These are phyloP conservation scores for Cutaneotrichosporon dermatis DNA, from an alignment of 1,284 basidiomycete species.

Conservation along the genomic window DNA sequence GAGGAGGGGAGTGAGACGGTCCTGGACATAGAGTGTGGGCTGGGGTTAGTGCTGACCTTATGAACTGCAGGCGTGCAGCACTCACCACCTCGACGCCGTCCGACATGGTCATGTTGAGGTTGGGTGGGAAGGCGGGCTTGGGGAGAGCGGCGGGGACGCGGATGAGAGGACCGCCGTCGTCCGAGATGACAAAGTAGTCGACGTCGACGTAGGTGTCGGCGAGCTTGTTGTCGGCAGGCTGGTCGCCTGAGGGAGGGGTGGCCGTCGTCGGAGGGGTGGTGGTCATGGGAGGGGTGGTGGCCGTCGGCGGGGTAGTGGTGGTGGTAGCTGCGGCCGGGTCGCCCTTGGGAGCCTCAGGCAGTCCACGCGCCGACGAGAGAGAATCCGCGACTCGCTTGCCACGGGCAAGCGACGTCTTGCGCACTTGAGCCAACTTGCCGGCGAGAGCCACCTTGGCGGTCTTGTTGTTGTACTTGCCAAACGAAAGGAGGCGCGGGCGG, in stretches of 20 bases:
- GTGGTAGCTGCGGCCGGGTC: not conserved
- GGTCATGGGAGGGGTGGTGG: too few relatives aligned
- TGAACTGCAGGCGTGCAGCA: slow-evolving; percentile 1
- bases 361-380: not conserved
- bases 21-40: slow-evolving; percentile 28
- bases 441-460: slow-evolving; percentile 2
- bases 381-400: not conserved
- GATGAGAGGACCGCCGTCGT: not conserved
- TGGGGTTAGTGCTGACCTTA: slow-evolving; percentile 3
- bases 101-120: slow-evolving; percentile 6
- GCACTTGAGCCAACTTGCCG: slow-evolving; percentile 19
- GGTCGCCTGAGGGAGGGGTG: too few relatives aligned
- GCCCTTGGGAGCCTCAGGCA: not conserved
- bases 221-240: not conserved
- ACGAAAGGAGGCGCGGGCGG: not conserved
- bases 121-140: slow-evolving; percentile 3
- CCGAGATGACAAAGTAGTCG: not conserved
- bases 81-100: slow-evolving; percentile 23
- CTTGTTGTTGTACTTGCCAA: slow-evolving; percentile 12
- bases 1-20: slow-evolving; percentile 19
- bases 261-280: too few relatives aligned
- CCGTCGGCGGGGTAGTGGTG: not conserved
- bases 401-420: slow-evolving; percentile 9
- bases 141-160: slow-evolving; percentile 5
- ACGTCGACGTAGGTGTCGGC: not conserved